These are phyloP conservation scores for Ogataea sp. DNA, from an alignment of 805 yeast species.

Conservation along the genomic window DNA sequence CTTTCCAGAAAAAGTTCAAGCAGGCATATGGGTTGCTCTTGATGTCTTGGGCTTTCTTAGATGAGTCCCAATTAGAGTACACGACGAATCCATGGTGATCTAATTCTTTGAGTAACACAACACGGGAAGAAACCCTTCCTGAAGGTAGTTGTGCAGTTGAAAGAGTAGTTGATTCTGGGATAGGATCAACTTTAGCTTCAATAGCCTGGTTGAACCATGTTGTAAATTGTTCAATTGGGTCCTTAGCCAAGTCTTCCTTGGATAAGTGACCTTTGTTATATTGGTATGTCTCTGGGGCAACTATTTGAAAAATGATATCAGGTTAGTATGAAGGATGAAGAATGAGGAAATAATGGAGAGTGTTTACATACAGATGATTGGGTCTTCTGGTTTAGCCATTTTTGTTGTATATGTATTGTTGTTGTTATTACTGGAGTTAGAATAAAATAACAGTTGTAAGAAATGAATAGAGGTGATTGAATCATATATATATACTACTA, in stretches of 20 bases:
- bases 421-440: not conserved
- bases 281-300: constrained; percentile 87
- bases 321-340: no score
- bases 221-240: constrained; percentile 74
- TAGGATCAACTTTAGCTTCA: constrained; percentile 38
- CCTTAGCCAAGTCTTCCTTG: constrained; percentile 39
- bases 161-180: constrained; percentile 83
- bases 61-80: constrained; percentile 86
- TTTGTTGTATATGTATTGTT: no score
- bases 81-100: constrained; percentile 79
- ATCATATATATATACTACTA: not conserved
- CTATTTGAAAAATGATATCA: constrained; percentile 25
- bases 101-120: constrained; percentile 82
- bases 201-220: constrained; percentile 80
- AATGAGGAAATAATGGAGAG: no score
- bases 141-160: constrained; percentile 83
- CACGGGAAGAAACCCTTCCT: constrained; percentile 83
- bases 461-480: not conserved
- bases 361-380: constrained; percentile 20
- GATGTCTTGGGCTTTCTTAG: constrained; percentile 73
- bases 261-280: constrained; percentile 61
- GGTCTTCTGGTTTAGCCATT: constrained; percentile 11
- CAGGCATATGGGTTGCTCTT: constrained; percentile 72
- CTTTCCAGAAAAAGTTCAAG: constrained; percentile 87
- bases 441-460: not conserved